These are phyloP conservation scores for Rhizopogon salebrosus DNA, from an alignment of 768 basidiomycete species.

Conservation along the genomic window DNA sequence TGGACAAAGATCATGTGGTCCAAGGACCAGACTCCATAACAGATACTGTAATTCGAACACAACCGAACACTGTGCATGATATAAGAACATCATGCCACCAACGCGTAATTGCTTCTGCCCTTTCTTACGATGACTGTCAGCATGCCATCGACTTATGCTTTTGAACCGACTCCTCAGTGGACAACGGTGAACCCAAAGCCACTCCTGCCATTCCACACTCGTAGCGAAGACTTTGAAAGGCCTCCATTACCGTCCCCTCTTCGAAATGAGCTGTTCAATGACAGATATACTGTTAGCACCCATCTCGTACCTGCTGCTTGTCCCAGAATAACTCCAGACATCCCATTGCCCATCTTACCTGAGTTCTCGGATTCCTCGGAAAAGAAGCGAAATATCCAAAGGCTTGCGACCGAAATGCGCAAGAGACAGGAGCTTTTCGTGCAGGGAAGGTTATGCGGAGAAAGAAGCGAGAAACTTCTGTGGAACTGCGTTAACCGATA, in stretches of 20 bases:
- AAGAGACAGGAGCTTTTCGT: constrained; percentile 11
- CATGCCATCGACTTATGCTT: constrained; percentile 11
- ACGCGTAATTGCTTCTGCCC: neutral
- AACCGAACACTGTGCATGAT: too few relatives aligned
- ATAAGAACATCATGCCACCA: too few relatives aligned
- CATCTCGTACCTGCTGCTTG: constrained; percentile 24
- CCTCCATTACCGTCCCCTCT: constrained; percentile 16
- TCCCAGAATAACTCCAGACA: constrained; percentile 16
- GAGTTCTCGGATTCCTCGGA: constrained; percentile 2
- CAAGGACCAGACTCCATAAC: too few relatives aligned
- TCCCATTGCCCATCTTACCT: constrained; percentile 18
- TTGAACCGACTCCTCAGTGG: constrained; percentile 15
- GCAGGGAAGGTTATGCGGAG: constrained; percentile 9
- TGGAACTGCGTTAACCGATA: constrained; percentile 77
- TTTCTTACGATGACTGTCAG: too few relatives aligned
- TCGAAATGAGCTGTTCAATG: constrained; percentile 15
- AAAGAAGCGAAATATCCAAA: constrained; percentile 6
- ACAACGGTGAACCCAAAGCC: constrained; percentile 17
- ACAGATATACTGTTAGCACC: constrained; percentile 20
- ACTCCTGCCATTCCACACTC: constrained; percentile 8
- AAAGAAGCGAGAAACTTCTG: constrained; percentile 31
- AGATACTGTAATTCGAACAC: too few relatives aligned
- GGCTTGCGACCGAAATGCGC: constrained; percentile 13
- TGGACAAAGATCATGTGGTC: too few relatives aligned
- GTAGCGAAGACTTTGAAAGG: constrained; percentile 7